phyloP scores from a whole-genome alignment of 352 stramenopile genomes.

The Globisporangium paddicum region DNA sequence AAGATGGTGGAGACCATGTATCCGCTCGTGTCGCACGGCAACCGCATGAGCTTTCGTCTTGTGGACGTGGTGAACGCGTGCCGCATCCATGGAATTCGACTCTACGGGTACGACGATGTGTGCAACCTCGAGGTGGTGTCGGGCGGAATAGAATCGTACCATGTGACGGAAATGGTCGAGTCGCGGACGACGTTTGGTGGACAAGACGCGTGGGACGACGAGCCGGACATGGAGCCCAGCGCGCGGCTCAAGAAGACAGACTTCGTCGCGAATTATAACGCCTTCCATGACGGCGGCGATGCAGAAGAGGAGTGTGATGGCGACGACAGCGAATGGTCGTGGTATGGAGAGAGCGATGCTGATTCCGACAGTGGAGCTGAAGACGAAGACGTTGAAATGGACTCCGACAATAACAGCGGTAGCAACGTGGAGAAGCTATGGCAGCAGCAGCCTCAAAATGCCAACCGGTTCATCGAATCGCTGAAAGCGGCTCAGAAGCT shows the following conservation, averaged over 20 bases:
- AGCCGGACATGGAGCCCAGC: slow-evolving; percentile 58
- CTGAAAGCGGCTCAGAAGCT: slow-evolving; percentile 37
- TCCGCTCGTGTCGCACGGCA: slow-evolving; percentile 41
- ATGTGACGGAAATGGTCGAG: slow-evolving; percentile 78
- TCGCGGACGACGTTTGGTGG: slow-evolving; percentile 18
- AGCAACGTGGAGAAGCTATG: slow-evolving; percentile 16
- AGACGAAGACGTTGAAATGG: slow-evolving; percentile 19
- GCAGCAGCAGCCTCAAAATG: slow-evolving; percentile 15
- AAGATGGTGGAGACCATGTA: slow-evolving; percentile 50
- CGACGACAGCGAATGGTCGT: slow-evolving; percentile 53
- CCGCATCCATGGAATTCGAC: slow-evolving; percentile 50
- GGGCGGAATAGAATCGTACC: slow-evolving; percentile 24
- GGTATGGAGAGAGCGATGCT: slow-evolving; percentile 54
- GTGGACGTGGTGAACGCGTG: slow-evolving; percentile 67
- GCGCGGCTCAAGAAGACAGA: slow-evolving; percentile 46
- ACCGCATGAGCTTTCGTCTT: slow-evolving; percentile 38
- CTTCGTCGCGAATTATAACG: slow-evolving; percentile 55
- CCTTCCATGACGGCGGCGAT: slow-evolving; percentile 28
- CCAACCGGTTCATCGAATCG: slow-evolving; percentile 41
- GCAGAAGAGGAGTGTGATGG: slow-evolving; percentile 41
- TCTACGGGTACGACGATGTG: slow-evolving; percentile 84
- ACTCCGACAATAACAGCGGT: slow-evolving; percentile 3
- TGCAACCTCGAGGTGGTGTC: slow-evolving; percentile 32
- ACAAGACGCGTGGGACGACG: slow-evolving; percentile 19
- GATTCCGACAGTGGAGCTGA: slow-evolving; percentile 32